Evolutionary conservation across 2,329 filamentous ascomycete genomes (phyloP).

Genomic region (Fusarium longipes): DNA sequence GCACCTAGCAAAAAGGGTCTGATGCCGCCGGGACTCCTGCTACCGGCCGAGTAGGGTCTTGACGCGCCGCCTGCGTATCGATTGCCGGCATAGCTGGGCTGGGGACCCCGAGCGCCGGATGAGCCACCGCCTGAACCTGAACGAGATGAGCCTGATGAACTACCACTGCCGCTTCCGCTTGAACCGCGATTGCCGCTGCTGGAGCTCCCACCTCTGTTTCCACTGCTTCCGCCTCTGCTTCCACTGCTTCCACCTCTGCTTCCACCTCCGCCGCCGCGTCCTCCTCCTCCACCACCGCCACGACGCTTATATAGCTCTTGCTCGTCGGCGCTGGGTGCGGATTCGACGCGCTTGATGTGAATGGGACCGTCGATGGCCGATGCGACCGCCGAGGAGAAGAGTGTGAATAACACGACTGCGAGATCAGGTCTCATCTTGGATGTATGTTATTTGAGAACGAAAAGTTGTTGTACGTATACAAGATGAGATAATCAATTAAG

Average conservation of each 20-base stretch:
- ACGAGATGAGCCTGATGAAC: constrained; percentile 36
- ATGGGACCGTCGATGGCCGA: constrained; percentile 40
- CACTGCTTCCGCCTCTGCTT: constrained; percentile 24
- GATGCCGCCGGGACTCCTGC: constrained; percentile 62
- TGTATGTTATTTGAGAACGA: not conserved
- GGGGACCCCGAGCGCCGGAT: constrained; percentile 62
- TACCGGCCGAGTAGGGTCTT: constrained; percentile 70
- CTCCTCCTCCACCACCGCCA: constrained; percentile 67
- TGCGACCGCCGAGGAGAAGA: constrained; percentile 47
- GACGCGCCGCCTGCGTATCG: constrained; percentile 71
- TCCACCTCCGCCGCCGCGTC: constrained; percentile 49
- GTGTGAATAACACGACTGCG: constrained; percentile 46
- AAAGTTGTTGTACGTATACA: not conserved
- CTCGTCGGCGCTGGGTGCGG: constrained; percentile 43
- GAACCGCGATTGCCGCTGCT: constrained; percentile 25
- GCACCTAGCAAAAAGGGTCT: constrained; percentile 62
- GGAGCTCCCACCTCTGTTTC: constrained; percentile 33
- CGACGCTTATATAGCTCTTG: constrained; percentile 69
- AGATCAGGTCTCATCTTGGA: constrained; percentile 50
- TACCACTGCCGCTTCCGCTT: constrained; percentile 7
- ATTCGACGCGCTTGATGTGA: constrained; percentile 42
- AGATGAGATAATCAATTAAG: not conserved
- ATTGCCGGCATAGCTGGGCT: constrained; percentile 70
- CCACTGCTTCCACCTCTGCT: constrained; percentile 35
- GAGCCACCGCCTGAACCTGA: constrained; percentile 17